Conservation (phyloP, 2,329 filamentous ascomycete species). For the Fusarium sp. region DNA sequence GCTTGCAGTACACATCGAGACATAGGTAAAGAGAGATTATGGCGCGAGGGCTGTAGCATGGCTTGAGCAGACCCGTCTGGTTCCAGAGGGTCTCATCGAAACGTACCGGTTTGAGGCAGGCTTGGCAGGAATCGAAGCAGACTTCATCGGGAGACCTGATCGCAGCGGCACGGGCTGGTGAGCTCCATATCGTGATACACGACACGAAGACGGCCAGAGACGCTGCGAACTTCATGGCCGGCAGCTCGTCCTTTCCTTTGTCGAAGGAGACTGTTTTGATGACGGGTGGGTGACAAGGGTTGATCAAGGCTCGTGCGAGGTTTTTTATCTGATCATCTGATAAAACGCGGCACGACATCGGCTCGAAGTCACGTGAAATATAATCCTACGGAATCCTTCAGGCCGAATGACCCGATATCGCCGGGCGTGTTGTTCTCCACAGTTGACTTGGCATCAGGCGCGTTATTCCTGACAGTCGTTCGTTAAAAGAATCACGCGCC, state of each 20-base stretch:
- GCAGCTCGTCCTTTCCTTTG: constrained; percentile 8
- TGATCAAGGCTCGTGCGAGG: constrained; percentile 19
- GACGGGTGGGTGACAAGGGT: constrained; percentile 1
- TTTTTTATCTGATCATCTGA: constrained; percentile 49
- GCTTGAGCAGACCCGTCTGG: constrained; percentile 29
- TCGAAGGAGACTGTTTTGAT: background rate
- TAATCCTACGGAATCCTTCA: background rate
- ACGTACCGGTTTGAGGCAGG: constrained; percentile 43
- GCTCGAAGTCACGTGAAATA: constrained; percentile 19
- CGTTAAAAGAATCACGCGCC: background rate
- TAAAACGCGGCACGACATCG: constrained; percentile 25
- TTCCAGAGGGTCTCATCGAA: constrained; percentile 48
- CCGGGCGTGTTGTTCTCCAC: background rate
- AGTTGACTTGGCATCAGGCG: constrained; percentile 3
- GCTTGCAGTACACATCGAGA: constrained; percentile 50
- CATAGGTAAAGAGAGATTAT: constrained; percentile 55
- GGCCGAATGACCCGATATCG: background rate
- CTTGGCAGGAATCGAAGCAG: constrained; percentile 52
- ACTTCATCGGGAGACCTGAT: constrained; percentile 30
- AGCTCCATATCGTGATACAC: constrained; percentile 2
- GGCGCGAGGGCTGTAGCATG: constrained; percentile 48
- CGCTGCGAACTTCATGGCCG: constrained; percentile 34
- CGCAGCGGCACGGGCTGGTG: background rate
- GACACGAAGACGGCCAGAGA: constrained; percentile 2
- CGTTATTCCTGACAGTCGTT: background rate